phyloP scores from a whole-genome alignment of 2,329 filamentous ascomycete genomes.

The Fusarium equiseti region DNA sequence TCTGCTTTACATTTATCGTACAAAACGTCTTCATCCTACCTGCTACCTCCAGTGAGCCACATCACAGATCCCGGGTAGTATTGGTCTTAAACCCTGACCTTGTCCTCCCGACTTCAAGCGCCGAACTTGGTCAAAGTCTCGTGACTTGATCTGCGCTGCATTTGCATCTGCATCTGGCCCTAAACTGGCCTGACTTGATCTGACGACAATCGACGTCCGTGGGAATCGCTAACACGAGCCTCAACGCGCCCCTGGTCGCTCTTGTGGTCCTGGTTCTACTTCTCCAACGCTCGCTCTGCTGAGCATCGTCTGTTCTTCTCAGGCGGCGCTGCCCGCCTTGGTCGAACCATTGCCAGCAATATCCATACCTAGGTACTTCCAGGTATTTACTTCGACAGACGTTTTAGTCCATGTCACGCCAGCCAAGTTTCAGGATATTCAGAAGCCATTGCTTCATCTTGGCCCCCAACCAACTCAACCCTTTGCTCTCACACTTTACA shows the following conservation, averaged over 20 bases:
- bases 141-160: constrained; percentile 32
- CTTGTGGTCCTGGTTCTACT: constrained; percentile 13
- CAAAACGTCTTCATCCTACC: background rate
- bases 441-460: constrained; percentile 27
- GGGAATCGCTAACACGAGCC: constrained; percentile 38
- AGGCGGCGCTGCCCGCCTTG: constrained; percentile 37
- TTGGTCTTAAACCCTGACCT: constrained; percentile 8
- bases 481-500: constrained; percentile 18
- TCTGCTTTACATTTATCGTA: background rate
- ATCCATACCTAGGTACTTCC: background rate
- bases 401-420: constrained; percentile 44
- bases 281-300: constrained; percentile 20
- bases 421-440: constrained; percentile 24
- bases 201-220: constrained; percentile 22
- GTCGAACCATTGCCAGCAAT: constrained; percentile 37
- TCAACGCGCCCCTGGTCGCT: constrained; percentile 34
- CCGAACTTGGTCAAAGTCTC: constrained; percentile 32
- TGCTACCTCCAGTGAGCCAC: constrained; percentile 6
- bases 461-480: constrained; percentile 8
- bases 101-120: constrained; percentile 30
- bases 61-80: constrained; percentile 6
- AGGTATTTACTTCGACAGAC: constrained; percentile 20
- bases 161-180: background rate
- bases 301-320: constrained; percentile 34
- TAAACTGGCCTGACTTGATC: background rate